Evolutionary conservation across 1,284 basidiomycete genomes (phyloP).

Genomic region (Hymenochaete sp.): DNA sequence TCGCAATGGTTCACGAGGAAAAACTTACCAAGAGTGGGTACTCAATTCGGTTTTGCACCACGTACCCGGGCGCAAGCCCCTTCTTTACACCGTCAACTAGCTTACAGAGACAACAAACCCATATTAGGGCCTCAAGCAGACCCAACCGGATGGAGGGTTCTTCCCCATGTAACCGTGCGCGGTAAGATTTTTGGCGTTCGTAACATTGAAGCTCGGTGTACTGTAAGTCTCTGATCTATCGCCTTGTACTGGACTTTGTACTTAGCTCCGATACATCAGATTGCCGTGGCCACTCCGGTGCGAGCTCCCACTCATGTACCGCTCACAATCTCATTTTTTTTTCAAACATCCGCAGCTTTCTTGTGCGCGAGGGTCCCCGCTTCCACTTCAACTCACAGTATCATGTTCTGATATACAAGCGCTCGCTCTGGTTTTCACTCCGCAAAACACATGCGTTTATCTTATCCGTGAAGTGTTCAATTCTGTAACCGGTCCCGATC

Average conservation of each 20-base stretch:
- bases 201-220: conserved; percentile 35
- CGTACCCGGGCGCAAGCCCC: conserved; percentile 35
- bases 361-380: conserved; percentile 39
- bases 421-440: conserved; percentile 36
- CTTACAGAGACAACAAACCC: conserved; percentile 36
- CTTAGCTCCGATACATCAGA: conserved; percentile 5
- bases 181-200: conserved; percentile 35
- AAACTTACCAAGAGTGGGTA: conserved; percentile 32
- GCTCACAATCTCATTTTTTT: neutral
- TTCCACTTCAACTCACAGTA: conserved; percentile 37
- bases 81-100: conserved; percentile 38
- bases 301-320: neutral
- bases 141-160: conserved; percentile 39
- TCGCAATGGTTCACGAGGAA: neutral
- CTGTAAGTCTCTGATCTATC: conserved; percentile 26
- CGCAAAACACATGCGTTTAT: conserved; percentile 33
- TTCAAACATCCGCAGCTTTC: conserved; percentile 31
- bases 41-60: conserved; percentile 42
- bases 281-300: conserved; percentile 15
- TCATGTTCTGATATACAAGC: conserved; percentile 32
- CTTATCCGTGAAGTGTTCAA: conserved; percentile 38
- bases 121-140: conserved; percentile 36
- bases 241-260: conserved; percentile 28
- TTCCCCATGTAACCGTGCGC: conserved; percentile 31
- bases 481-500: no score